Evolutionary conservation across 768 basidiomycete genomes (phyloP), one percentile per base, ranked within the genome.

Genomic region (Trametes gibbosa): DNA sequence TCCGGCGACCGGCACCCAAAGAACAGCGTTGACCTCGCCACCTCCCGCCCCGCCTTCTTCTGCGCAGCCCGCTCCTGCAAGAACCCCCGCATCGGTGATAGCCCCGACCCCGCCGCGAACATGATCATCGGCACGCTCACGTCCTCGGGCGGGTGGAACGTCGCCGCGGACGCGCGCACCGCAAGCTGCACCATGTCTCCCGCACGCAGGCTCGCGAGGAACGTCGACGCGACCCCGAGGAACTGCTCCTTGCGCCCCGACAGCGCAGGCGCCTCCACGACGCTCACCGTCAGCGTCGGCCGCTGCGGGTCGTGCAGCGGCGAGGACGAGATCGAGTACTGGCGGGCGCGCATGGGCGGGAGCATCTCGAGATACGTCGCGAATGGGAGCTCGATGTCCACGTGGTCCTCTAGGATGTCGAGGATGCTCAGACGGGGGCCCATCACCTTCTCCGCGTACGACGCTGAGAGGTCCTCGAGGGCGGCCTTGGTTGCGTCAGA

Each of bases 251-350:
- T 63, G 17, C 63, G 56, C 8, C 74, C 75, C 3, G 76, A 72
- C 29, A 75, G 53, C 24, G 77, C 61, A 0, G 77, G 75, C 6
- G 72, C 71, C 43, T 76, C 72, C 35, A 81, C 63, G 17, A 80
- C 75, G 66, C 75, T 77, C 58, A 80, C 62, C 25, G 80, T 80
- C 32, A 81, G 72, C n/a, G 77, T 75, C 29, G 75, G 75, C 43
- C 71, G 73, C 34, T 68, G 64, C 7, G 79, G 70, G 58, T 78
- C 73, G 73, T 75, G 75, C 8, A 82, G 69, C 3, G 79, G 79
- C 1, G 78, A 79, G 1, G 78, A 79, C 0, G 80, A 80, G 61
- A 81, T 81, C 2, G 79, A 80, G 69, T 82, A 80, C 67, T 81
- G 79, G 23, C 80, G 70, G 50, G 79, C 70, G 37, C 78, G 77